Evolutionary conservation across 305 asterid genomes (phyloP).

Genomic region (Lippia alba): DNA sequence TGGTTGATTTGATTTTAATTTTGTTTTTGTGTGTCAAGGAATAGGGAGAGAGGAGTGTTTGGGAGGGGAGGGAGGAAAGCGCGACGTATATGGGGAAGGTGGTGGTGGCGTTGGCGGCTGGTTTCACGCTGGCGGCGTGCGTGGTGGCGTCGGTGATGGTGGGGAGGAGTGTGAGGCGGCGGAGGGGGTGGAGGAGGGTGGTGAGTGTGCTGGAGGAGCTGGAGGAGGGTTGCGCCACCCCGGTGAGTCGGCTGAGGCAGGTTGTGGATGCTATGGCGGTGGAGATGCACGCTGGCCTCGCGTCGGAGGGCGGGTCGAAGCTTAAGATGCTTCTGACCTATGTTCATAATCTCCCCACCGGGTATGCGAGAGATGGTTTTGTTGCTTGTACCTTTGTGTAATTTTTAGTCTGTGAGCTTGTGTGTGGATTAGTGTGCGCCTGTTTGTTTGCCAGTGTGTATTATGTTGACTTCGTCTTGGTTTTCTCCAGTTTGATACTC

Average conservation of each 20-base stretch:
- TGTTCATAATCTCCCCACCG: conserved; percentile 74
- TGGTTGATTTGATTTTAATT: conserved; percentile 50
- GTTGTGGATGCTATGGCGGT: conserved; percentile 95
- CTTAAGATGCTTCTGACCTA: conserved; percentile 87
- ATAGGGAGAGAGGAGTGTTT: conserved; percentile 11
- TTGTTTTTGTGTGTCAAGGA: conserved; percentile 13
- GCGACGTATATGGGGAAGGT: conserved; percentile 57
- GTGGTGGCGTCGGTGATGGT: conserved; percentile 71
- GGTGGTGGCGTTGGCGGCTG: conserved; percentile 67
- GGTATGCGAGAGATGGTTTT: conserved; percentile 49
- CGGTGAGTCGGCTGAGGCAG: conserved; percentile 48
- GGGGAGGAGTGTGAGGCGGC: conserved; percentile 59
- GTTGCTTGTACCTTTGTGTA: neutral
- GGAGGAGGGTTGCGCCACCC: conserved; percentile 61
- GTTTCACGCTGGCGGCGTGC: conserved; percentile 76
- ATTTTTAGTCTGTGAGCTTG: neutral
- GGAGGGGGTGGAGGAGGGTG: conserved; percentile 72
- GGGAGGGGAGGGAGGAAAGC: conserved; percentile 29
- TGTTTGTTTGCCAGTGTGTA: conserved; percentile 23
- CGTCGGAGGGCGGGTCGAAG: conserved; percentile 92
- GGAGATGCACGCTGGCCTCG: conserved; percentile 97
- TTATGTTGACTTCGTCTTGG: conserved; percentile 16
- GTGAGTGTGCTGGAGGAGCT: conserved; percentile 74
- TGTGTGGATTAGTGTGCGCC: neutral
- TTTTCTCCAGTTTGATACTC: conserved; percentile 12